A percentile compares a stretch with the other conserved stretches of the same genome.
Evolutionary conservation across 2,329 filamentous ascomycete species (phyloP).

Genomic region (Calycina herbarum): DNA sequence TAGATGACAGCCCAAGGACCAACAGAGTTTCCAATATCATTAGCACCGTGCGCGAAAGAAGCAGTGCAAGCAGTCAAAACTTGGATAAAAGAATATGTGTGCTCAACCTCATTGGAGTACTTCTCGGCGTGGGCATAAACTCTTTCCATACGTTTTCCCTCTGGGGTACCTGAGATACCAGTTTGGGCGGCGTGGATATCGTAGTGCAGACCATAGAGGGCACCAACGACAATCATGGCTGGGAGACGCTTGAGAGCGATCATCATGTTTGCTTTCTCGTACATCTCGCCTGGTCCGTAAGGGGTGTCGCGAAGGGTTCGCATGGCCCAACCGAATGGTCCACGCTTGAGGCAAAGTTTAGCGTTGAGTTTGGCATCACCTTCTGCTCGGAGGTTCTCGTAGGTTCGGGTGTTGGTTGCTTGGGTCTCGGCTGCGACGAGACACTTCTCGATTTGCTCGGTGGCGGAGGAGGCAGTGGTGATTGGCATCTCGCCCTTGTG

Average conservation of each 20-base stretch:
- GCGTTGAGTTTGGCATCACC: constrained; percentile 60
- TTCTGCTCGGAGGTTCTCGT: constrained; percentile 61
- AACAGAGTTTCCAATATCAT: constrained; percentile 73
- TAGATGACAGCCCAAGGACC: constrained; percentile 72
- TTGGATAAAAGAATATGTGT: constrained; percentile 56
- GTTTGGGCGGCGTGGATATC: constrained; percentile 77
- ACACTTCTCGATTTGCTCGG: constrained; percentile 44
- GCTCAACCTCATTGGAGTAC: constrained; percentile 70
- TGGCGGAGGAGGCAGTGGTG: not conserved
- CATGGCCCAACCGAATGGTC: constrained; percentile 82
- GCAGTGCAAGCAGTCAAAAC: constrained; percentile 52
- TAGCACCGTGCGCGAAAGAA: constrained; percentile 66
- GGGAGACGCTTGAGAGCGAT: constrained; percentile 65
- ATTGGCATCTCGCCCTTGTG: not conserved
- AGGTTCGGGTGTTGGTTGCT: constrained; percentile 41
- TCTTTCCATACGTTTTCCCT: constrained; percentile 68
- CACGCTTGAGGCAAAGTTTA: constrained; percentile 60
- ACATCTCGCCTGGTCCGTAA: constrained; percentile 69
- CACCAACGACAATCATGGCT: constrained; percentile 61
- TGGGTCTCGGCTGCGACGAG: constrained; percentile 51
- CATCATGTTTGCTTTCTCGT: constrained; percentile 71
- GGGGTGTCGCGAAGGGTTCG: constrained; percentile 73
- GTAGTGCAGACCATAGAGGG: constrained; percentile 76
- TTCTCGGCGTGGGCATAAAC: constrained; percentile 65
- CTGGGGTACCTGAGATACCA: constrained; percentile 69